Conservation (phyloP, 2,329 filamentous ascomycete genomes). For the Penicillium sp. region DNA sequence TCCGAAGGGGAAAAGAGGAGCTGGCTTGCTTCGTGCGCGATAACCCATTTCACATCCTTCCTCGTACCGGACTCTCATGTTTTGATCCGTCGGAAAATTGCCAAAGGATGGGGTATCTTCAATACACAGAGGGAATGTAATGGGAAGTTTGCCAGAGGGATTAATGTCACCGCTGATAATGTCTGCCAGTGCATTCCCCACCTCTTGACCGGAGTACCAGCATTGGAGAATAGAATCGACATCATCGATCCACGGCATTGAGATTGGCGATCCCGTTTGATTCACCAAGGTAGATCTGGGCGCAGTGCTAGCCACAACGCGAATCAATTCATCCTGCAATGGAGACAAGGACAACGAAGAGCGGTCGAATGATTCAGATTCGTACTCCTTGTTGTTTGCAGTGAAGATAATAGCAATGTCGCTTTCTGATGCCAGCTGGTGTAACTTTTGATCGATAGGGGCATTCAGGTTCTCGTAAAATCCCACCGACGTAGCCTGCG, state of each 20-base stretch:
- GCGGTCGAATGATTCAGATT: slow-evolving; percentile 6
- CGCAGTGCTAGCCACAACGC: not conserved
- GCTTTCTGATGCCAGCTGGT: not conserved
- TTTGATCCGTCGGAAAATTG: not conserved
- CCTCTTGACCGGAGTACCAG: slow-evolving; percentile 4
- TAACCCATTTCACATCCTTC: slow-evolving; percentile 2
- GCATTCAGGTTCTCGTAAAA: slow-evolving; percentile 6
- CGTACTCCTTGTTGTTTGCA: slow-evolving; percentile 1
- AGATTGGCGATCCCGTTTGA: not conserved
- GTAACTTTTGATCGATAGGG: not conserved
- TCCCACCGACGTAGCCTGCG: not conserved
- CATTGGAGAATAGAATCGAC: slow-evolving; percentile 1
- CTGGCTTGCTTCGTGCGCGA: slow-evolving; percentile 1
- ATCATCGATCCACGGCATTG: not conserved
- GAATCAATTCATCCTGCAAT: not conserved
- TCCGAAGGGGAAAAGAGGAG: not conserved
- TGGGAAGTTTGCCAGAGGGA: slow-evolving; percentile 1
- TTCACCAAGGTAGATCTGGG: not conserved
- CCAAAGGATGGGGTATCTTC: slow-evolving; percentile 1
- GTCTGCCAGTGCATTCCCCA: not conserved
- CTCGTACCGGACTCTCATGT: not conserved
- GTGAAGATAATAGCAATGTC: slow-evolving; percentile 1
- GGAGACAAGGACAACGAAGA: not conserved
- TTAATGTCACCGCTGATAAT: not conserved
- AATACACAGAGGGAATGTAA: not conserved